phyloP scores from a whole-genome alignment of 768 basidiomycete species.

The Cyathus striatus region DNA sequence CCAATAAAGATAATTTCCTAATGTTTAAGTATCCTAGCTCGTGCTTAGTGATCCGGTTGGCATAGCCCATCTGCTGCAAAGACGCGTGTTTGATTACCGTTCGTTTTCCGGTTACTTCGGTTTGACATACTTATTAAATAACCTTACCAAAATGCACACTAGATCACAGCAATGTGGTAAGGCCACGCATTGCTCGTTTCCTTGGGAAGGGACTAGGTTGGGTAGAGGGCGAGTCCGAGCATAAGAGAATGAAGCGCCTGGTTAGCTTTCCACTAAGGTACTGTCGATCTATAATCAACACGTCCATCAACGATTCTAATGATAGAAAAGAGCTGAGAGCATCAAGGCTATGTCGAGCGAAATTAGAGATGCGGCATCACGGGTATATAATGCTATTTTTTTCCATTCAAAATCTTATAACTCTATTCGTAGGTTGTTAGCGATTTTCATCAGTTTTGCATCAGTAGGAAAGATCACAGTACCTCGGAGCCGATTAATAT shows the following conservation, averaged over 20 bases:
- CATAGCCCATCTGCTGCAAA: background rate
- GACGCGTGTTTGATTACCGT: constrained; percentile 2
- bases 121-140: background rate
- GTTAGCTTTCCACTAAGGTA: constrained; percentile 9
- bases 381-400: too few species aligned
- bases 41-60: background rate
- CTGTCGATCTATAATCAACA: constrained; percentile 2
- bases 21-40: constrained; percentile 1
- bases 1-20: too few species aligned
- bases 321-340: background rate
- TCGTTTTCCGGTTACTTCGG: background rate
- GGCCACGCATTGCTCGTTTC: constrained; percentile 19
- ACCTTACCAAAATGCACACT: background rate
- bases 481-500: too few species aligned
- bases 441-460: too few species aligned
- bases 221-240: constrained; percentile 21
- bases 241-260: constrained; percentile 10
- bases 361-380: too few species aligned
- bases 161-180: constrained; percentile 14
- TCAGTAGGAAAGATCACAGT: too few species aligned
- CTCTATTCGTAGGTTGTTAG: too few species aligned
- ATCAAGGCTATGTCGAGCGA: too few species aligned
- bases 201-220: constrained; percentile 19
- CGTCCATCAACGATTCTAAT: background rate
- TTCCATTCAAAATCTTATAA: too few species aligned